Evolutionary conservation across 108 stramenopile genomes (phyloP), one percentile per base, ranked within the genome.

Genomic region (Asterionellopsis glacialis): DNA sequence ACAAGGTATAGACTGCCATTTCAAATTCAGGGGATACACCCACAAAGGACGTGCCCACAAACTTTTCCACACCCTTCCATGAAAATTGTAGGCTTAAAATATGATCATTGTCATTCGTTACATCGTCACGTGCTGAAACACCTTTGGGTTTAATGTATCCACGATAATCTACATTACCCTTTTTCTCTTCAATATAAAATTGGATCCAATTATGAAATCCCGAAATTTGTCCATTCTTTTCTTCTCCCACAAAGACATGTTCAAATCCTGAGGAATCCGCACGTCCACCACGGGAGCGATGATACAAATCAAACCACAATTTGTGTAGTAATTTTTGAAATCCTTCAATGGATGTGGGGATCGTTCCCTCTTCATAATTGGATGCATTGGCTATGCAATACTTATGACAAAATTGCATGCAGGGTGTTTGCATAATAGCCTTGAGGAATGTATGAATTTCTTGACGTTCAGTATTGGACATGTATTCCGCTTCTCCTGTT

Each of bases 191-290:
- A 23, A 84, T 55, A 50, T 87, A 96, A 23, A 95, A 88, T 62
- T 85, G 79, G 48, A 96, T 83, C 95, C 95, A 96, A 67, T 96
- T 96, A 67, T 96, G 95, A 61, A 96, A 83, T 0, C 95, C 95
- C 11, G 72, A 72, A 26, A 91, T 65, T 23, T 80, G 25, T 3
- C 65, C 82, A 47, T 88, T 63, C 59, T 85, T 85, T 15, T 88
- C 80, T 70, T 96, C 95, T 11, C 95, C 95, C 11, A 94, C 87
- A 61, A 96, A 96, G 18, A 95, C 93, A 55, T 96, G 95, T 48
- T 96, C 95, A 67, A 96, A 96, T n/a, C 93, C 93, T n/a, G 82
- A 84, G 16, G 86, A 88, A 62, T 96, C 95, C 67, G 48, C 48
- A 15, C 54, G 41, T 41, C 68, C 69, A 11, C 80, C 71, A 15